These are phyloP conservation scores for Colletotrichum sp. DNA, from an alignment of 2,329 filamentous ascomycete species.

Conservation along the genomic window DNA sequence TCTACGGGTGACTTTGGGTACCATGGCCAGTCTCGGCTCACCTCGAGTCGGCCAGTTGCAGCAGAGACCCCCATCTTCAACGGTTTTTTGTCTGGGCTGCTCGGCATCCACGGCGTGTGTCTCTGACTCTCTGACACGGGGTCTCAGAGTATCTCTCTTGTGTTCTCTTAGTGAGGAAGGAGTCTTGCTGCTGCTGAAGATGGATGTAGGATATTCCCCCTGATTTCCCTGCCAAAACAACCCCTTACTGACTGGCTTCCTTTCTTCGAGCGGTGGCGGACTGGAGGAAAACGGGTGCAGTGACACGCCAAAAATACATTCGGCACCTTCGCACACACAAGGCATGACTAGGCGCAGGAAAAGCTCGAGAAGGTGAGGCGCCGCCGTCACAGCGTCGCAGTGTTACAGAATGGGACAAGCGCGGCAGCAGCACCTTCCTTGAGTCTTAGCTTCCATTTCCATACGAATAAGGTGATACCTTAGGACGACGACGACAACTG, in stretches of 20 bases:
- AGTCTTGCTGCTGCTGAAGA: background rate
- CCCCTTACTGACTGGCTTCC: background rate
- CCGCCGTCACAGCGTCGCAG: slow-evolving; percentile 17
- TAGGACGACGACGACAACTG: background rate
- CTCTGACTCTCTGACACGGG: background rate
- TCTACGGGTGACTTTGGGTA: background rate
- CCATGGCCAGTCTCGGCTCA: background rate
- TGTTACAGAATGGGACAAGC: slow-evolving; percentile 17
- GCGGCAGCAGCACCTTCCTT: background rate
- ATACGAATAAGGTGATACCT: background rate
- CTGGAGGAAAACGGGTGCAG: background rate
- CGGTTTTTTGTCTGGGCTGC: background rate
- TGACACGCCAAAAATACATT: slow-evolving; percentile 16
- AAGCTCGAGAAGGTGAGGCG: slow-evolving; percentile 8
- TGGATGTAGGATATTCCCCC: background rate
- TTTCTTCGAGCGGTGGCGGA: background rate
- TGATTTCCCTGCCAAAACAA: background rate
- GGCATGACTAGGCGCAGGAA: background rate
- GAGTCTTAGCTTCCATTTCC: background rate
- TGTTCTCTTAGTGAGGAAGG: background rate
- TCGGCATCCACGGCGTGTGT: background rate
- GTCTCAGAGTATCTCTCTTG: background rate
- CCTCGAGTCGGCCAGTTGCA: background rate
- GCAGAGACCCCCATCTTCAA: background rate
- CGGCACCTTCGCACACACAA: background rate